Evolutionary conservation across 1,284 basidiomycete species (phyloP), one percentile per base, ranked within the genome.

Genomic region (Sporisorium graminicola): DNA sequence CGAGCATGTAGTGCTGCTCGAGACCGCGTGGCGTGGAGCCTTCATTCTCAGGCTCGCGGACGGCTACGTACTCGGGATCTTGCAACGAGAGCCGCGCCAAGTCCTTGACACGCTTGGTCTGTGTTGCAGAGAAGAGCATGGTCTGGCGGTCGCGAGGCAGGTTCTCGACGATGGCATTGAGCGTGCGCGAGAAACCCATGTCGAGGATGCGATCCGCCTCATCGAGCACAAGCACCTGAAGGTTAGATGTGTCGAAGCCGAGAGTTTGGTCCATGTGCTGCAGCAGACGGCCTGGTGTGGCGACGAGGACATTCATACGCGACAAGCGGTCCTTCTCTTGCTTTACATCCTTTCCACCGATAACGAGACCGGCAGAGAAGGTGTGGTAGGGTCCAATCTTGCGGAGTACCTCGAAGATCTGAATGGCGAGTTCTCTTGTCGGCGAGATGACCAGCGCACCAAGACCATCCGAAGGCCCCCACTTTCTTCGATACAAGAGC

Each of bases 221-320:
- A 84, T 99, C 95, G 20, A 99, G 91, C 2, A 98, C 94, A n/a
- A 99, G 90, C 22, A 97, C 86, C 85, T 98, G 95, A 27, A 99
- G 87, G 80, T 94, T 94, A 75, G 93, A 92, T 40, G 91, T 91
- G 70, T 96, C 94, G 80, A 99, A 98, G 1, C 95, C 95, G 54
- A 95, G 90, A 0, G 97, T 98, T 87, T 98, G 95, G 85, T 99
- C 97, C 91, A 99, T 93, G 86, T 99, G 97, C 84, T 99, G 97
- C 58, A 99, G 87, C 31, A 99, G 87, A 59, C 97, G 90, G 18
- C 96, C 97, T 0, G 96, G 96, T 2, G 97, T 98, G 2, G 96
- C 95, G 22, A 99, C 93, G 27, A 99, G 90, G 67, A 99, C 97
- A 84, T 99, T 99, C 95, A 99, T 98, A 54, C 93, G 89, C 14